Evolutionary conservation across 2,329 filamentous ascomycete genomes (phyloP).

Genomic region (Penicillium sp.): DNA sequence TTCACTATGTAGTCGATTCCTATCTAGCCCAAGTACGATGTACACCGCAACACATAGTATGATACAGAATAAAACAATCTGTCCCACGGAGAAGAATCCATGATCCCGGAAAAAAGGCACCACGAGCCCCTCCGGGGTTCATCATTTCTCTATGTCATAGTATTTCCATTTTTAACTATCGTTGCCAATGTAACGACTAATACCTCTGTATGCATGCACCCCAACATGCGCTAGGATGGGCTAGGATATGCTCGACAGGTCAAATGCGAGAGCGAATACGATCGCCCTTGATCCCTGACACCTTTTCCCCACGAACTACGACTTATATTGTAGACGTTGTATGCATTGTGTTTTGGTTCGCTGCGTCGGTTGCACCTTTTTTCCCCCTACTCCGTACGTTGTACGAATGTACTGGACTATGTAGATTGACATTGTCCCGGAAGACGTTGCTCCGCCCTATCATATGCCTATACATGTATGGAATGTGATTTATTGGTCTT

Average conservation of each 20-base stretch:
- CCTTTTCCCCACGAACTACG: neutral
- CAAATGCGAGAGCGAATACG: neutral
- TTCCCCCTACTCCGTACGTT: neutral
- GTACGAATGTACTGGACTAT: neutral
- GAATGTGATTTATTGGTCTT: neutral
- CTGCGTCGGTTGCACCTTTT: neutral
- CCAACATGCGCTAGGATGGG: neutral
- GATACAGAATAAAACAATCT: neutral
- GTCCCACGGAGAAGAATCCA: neutral
- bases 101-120: neutral
- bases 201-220: neutral
- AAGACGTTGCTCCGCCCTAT: conserved; percentile 6
- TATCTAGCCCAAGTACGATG: neutral
- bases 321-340: neutral
- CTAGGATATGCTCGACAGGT: neutral
- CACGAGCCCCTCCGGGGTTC: neutral
- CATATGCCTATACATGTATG: neutral
- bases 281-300: neutral
- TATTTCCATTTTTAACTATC: neutral
- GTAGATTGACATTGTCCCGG: neutral
- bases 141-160: neutral
- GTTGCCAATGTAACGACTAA: neutral
- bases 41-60: neutral
- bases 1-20: neutral
- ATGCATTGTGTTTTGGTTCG: neutral